Evolutionary conservation across 805 yeast genomes (phyloP), one percentile per base, ranked within the genome.

Genomic region (Trichomonascus vanleenenianus): DNA sequence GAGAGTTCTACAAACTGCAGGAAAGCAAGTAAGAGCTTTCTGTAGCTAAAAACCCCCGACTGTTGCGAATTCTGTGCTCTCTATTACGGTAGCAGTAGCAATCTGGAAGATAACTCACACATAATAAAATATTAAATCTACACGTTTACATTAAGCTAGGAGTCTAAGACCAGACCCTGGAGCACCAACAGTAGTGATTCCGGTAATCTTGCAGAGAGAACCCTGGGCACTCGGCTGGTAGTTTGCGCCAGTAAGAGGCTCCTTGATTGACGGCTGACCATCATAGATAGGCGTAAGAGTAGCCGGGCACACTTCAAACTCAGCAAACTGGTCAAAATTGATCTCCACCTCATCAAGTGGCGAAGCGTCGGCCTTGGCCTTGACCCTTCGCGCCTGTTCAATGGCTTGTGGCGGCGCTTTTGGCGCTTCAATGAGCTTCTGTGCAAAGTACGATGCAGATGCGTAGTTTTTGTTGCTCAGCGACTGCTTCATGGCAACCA

Each of bases 401-500:
- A 89, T 88, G 64, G 88, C 82, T 2, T 59, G 56, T 33, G 42
- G 33, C 7, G 25, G 33, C 1, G 52, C 52, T 11, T 35, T 39
- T 40, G 88, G 73, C 43, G 88, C 73, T 57, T 78, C 73, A 60
- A 93, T 73, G 60, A 85, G 82, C 66, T 87, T 89, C 18, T 75
- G 72, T 0, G 98, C 97, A 72, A 93, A 93, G 60, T 79, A 81
- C 5, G 96, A 79, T 1, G 98, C 96, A 49, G 83, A 77, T 2
- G 89, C 82, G 67, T 68, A 93, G 67, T 93, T 91, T 64, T 89
- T 88, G 62, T 83, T 74, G 62, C 84, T 85, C 75, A 85, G 88
- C 34, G 93, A 79, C 70, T 86, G 95, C 39, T 84, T 80, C 93
- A 91, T 85, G 34, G 99, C 98, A 46, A 88, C 96, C 63, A 87